Percentiles rank a stretch among this genome's conserved stretches.
Conservation (phyloP, 371 early-diverging fungal genomes). For the Haplosporangium sp. region DNA sequence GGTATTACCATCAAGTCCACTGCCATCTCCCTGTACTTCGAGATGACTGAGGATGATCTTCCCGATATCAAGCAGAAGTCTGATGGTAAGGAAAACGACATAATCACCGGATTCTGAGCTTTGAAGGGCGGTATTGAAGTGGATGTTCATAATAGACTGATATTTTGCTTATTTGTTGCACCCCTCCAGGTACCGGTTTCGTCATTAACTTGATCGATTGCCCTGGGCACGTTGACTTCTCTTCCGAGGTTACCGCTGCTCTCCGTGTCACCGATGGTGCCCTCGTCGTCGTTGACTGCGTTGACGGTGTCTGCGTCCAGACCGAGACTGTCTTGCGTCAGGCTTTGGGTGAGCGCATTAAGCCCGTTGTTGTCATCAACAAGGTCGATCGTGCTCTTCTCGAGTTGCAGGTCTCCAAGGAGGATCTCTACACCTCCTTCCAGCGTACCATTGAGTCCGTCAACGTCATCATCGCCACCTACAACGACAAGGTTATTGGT, state of each 20-base stretch:
- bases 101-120: not conserved
- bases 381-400: constrained; percentile 99
- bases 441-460: constrained; percentile 94
- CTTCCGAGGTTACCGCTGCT: constrained; percentile 99
- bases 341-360: constrained; percentile 98
- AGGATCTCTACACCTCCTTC: constrained; percentile 95
- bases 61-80: constrained; percentile 93
- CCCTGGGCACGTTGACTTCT: constrained; percentile 99
- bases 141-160: not conserved
- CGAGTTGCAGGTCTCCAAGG: constrained; percentile 96
- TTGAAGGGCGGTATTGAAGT: not conserved
- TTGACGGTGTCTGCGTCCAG: constrained; percentile 99
- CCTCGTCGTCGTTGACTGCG: constrained; percentile 99
- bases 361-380: constrained; percentile 99
- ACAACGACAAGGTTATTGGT: constrained; percentile 86
- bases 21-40: constrained; percentile 99
- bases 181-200: constrained; percentile 81
- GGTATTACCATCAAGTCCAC: constrained; percentile 99
- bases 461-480: constrained; percentile 96
- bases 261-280: constrained; percentile 99
- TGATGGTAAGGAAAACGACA: constrained; percentile 64
- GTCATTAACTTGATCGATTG: constrained; percentile 99
- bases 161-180: not conserved
- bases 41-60: constrained; percentile 89
- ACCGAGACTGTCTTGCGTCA: constrained; percentile 99